Evolutionary conservation across 345 rosid genomes (phyloP).

Genomic region (Aquilaria sinensis): DNA sequence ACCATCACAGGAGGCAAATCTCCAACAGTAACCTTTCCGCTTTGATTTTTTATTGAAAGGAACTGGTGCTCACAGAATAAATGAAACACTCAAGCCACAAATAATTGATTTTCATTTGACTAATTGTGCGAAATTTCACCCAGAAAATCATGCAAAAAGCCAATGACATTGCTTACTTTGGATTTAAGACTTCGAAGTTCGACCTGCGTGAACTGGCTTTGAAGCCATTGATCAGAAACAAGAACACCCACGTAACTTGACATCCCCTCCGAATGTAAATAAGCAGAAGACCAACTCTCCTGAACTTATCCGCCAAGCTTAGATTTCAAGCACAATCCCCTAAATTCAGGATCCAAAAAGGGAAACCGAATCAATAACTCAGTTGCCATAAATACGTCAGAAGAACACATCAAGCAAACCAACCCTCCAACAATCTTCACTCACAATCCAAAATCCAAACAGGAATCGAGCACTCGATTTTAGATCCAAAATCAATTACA

Average conservation of each 20-base stretch:
- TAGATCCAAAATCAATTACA: slow-evolving; percentile 18
- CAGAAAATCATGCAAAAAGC: not conserved
- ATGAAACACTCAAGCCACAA: not conserved
- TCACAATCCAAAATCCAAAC: not conserved
- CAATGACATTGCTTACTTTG: slow-evolving; percentile 40
- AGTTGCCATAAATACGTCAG: not conserved
- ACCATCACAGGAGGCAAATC: slow-evolving; percentile 60
- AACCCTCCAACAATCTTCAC: not conserved
- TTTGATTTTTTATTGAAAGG: slow-evolving; percentile 45
- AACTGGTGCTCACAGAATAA: slow-evolving; percentile 37
- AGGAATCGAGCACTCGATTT: slow-evolving; percentile 15
- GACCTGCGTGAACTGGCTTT: slow-evolving; percentile 83
- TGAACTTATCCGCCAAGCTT: slow-evolving; percentile 6
- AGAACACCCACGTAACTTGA: slow-evolving; percentile 62
- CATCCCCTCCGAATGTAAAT: slow-evolving; percentile 37
- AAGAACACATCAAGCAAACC: slow-evolving; percentile 2
- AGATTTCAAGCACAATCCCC: not conserved
- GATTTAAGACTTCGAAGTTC: slow-evolving; percentile 83
- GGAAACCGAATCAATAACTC: slow-evolving; percentile 4
- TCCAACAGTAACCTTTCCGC: slow-evolving; percentile 46
- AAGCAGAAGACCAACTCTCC: slow-evolving; percentile 12
- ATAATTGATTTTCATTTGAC: not conserved
- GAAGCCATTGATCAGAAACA: slow-evolving; percentile 81
- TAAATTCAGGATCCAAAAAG: slow-evolving; percentile 6
- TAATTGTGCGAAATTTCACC: no score